These are phyloP conservation scores for Sanghuangporus sanghuang DNA, from an alignment of 1,284 basidiomycete species.

Conservation along the genomic window DNA sequence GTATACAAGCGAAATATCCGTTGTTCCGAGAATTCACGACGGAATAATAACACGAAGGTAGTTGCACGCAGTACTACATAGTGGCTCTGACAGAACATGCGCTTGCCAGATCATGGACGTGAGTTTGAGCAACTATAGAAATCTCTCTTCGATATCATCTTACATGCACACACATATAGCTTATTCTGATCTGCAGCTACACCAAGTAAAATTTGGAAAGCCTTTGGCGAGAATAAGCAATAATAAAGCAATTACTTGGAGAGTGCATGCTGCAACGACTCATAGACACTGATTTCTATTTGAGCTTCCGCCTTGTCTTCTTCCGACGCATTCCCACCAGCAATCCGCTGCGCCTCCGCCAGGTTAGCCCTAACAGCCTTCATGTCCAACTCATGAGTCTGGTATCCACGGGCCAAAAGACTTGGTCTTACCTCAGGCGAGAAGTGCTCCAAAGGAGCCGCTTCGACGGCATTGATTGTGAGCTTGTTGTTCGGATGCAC, in stretches of 20 bases:
- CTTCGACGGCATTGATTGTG: slow-evolving; percentile 97
- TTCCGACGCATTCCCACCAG: slow-evolving; percentile 81
- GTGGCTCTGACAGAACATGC: too few relatives aligned
- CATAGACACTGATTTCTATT: slow-evolving; percentile 95
- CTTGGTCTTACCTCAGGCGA: slow-evolving; percentile 66
- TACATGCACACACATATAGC: too few relatives aligned
- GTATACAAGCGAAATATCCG: too few relatives aligned
- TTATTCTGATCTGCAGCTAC: background rate
- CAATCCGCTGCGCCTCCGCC: slow-evolving; percentile 83
- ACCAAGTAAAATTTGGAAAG: background rate
- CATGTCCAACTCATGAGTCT: slow-evolving; percentile 5
- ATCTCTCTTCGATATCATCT: too few relatives aligned
- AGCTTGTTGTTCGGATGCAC: slow-evolving; percentile 97
- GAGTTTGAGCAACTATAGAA: too few relatives aligned
- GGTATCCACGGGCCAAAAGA: background rate
- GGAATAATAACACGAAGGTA: too few relatives aligned
- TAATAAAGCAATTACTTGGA: slow-evolving; percentile 39
- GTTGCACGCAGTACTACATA: too few relatives aligned
- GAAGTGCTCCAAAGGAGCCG: slow-evolving; percentile 89
- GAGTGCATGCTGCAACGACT: slow-evolving; percentile 87
- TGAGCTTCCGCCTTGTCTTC: slow-evolving; percentile 92
- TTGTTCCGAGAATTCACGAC: too few relatives aligned
- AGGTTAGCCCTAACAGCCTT: slow-evolving; percentile 90
- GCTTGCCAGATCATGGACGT: too few relatives aligned
- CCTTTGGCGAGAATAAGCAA: background rate